Evolutionary conservation across 768 basidiomycete genomes (phyloP).

Genomic region (Leccinum subgranulosum): DNA sequence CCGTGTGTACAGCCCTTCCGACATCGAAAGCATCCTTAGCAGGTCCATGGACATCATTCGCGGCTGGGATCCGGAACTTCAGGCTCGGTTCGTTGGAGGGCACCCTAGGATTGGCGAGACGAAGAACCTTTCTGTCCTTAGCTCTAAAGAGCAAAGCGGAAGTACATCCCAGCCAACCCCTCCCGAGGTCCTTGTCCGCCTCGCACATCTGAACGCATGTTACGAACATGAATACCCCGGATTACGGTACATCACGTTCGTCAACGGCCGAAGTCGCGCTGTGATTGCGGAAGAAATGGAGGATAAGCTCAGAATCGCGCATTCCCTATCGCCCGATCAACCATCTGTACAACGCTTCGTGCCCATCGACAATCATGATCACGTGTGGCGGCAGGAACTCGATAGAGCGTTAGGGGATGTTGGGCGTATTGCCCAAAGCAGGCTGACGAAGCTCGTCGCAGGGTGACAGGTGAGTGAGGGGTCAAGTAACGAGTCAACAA

Average conservation of each 20-base stretch:
- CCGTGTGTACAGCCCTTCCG: slow-evolving; percentile 29
- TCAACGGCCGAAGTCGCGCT: slow-evolving; percentile 75
- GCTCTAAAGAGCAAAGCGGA: slow-evolving; percentile 76
- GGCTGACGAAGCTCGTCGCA: slow-evolving; percentile 40
- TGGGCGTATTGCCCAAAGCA: slow-evolving; percentile 71
- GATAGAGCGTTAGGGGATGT: slow-evolving; percentile 71
- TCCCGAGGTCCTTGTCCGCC: slow-evolving; percentile 68
- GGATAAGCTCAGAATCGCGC: slow-evolving; percentile 49
- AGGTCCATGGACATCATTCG: slow-evolving; percentile 45
- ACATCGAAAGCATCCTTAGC: slow-evolving; percentile 55
- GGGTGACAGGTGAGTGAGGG: slow-evolving; percentile 2
- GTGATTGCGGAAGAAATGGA: slow-evolving; percentile 82
- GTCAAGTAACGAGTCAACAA: not conserved
- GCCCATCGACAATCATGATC: slow-evolving; percentile 36
- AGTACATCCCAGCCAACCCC: slow-evolving; percentile 49
- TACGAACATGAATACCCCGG: slow-evolving; percentile 76
- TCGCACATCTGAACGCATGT: slow-evolving; percentile 70
- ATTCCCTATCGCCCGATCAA: slow-evolving; percentile 42
- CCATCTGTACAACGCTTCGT: slow-evolving; percentile 36
- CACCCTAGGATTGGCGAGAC: slow-evolving; percentile 91
- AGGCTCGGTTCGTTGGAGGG: slow-evolving; percentile 68
- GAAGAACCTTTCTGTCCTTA: slow-evolving; percentile 69
- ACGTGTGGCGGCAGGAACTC: slow-evolving; percentile 65
- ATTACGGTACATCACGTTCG: slow-evolving; percentile 88
- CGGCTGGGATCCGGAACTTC: slow-evolving; percentile 49